Percentiles rank a stretch among this genome's conserved stretches.
These are phyloP conservation scores for Capsella bursapastoris DNA, from an alignment of 345 rosid species.

Conservation along the genomic window DNA sequence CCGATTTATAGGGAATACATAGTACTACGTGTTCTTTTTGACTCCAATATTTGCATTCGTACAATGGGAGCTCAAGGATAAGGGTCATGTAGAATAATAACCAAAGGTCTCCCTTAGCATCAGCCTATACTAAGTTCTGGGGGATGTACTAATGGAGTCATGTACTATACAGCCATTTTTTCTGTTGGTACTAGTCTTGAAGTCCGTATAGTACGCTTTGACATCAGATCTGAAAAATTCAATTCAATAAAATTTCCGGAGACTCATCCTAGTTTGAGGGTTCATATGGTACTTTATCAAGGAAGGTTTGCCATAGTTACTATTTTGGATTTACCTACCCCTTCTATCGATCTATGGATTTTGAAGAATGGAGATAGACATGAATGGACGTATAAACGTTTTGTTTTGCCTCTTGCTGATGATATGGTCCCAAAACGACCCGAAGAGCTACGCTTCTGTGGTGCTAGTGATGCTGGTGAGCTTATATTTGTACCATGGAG, in stretches of 20 bases:
- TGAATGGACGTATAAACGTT: too few relatives aligned
- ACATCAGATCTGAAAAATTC: slow-evolving; percentile 17
- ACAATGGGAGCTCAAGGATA: slow-evolving; percentile 5
- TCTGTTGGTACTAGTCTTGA: too few relatives aligned
- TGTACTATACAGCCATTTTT: slow-evolving; percentile 4
- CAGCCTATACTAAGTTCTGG: background rate
- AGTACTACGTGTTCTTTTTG: background rate
- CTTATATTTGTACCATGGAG: background rate
- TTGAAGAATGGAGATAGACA: slow-evolving; percentile 5
- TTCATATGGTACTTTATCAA: background rate
- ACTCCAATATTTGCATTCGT: background rate
- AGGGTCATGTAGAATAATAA: background rate
- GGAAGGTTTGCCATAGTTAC: background rate
- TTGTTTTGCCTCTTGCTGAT: too few relatives aligned
- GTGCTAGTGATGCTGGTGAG: slow-evolving; percentile 5
- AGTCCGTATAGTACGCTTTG: background rate
- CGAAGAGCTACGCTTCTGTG: too few relatives aligned
- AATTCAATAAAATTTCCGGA: background rate
- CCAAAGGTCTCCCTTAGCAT: background rate
- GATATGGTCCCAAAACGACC: too few relatives aligned
- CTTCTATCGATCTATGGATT: background rate
- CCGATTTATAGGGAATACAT: background rate
- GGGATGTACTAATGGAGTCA: slow-evolving; percentile 7
- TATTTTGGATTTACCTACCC: background rate
- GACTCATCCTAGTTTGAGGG: background rate